Conservation (phyloP, 1,284 basidiomycete genomes). For the Anthracocystis setariae region DNA sequence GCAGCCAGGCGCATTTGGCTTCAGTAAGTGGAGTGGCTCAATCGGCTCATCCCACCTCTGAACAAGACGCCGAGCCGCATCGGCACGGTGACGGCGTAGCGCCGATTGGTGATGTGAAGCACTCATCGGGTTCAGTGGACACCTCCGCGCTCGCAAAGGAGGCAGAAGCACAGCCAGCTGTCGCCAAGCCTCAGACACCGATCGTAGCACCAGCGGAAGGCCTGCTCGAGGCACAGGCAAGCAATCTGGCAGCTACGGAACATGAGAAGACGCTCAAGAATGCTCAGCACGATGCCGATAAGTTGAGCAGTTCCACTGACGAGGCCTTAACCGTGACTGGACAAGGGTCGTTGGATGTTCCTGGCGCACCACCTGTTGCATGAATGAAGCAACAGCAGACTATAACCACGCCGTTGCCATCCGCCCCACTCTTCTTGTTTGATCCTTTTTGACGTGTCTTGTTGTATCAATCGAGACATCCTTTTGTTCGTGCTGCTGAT, state of each 20-base stretch:
- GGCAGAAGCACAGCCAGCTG: conserved; percentile 7
- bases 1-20: conserved; percentile 28
- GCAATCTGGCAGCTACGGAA: conserved; percentile 31
- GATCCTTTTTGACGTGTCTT: background rate
- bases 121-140: background rate
- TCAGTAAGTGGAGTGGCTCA: conserved; percentile 5
- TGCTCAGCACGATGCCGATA: background rate
- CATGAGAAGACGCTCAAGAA: conserved; percentile 23
- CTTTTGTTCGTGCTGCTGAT: background rate
- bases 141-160: background rate
- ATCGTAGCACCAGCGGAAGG: conserved; percentile 5
- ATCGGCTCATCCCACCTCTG: conserved; percentile 7
- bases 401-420: background rate
- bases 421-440: background rate
- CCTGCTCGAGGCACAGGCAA: conserved; percentile 29
- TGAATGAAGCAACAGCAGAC: conserved; percentile 1
- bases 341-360: conserved; percentile 17
- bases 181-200: conserved; percentile 11
- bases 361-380: conserved; percentile 23
- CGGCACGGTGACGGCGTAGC: background rate
- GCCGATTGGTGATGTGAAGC: background rate
- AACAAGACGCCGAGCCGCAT: background rate
- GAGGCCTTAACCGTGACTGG: background rate
- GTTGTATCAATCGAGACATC: background rate
- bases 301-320: background rate